Evolutionary conservation across 371 early-diverging fungal species (phyloP).

Genomic region (Homolaphlyctis polyrhiza): DNA sequence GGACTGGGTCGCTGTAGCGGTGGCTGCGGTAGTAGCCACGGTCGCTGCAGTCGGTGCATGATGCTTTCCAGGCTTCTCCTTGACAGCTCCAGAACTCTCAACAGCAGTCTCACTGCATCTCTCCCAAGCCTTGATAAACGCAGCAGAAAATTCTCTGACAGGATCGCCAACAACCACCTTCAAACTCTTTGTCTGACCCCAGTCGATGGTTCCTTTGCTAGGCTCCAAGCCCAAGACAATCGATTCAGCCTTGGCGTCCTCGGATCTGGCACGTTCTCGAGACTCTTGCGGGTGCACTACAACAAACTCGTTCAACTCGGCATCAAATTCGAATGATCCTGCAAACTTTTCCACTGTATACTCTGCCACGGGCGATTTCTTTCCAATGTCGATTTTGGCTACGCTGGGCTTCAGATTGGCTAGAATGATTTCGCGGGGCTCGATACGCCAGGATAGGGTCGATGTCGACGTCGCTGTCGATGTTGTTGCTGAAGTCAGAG

Average conservation of each 20-base stretch:
- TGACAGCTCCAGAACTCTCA: no score
- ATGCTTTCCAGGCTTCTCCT: no score
- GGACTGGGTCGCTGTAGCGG: no score
- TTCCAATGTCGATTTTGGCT: slow-evolving; percentile 24
- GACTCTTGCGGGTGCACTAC: not conserved
- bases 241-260: slow-evolving; percentile 8
- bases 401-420: slow-evolving; percentile 24
- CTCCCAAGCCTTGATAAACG: slow-evolving; percentile 5
- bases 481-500: not conserved
- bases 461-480: not conserved
- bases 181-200: slow-evolving; percentile 20
- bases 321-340: slow-evolving; percentile 22
- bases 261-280: no score
- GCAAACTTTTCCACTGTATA: slow-evolving; percentile 24
- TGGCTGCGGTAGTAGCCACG: not conserved
- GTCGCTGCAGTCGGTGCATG: no score
- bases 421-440: slow-evolving; percentile 14
- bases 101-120: no score
- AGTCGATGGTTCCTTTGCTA: slow-evolving; percentile 25
- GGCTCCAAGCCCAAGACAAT: slow-evolving; percentile 18
- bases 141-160: slow-evolving; percentile 14
- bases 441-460: slow-evolving; percentile 21
- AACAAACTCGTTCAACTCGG: slow-evolving; percentile 6
- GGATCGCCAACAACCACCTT: slow-evolving; percentile 16
- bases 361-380: slow-evolving; percentile 19